Conservation (phyloP, 257 asterid genomes). For the Plantago elongata region DNA sequence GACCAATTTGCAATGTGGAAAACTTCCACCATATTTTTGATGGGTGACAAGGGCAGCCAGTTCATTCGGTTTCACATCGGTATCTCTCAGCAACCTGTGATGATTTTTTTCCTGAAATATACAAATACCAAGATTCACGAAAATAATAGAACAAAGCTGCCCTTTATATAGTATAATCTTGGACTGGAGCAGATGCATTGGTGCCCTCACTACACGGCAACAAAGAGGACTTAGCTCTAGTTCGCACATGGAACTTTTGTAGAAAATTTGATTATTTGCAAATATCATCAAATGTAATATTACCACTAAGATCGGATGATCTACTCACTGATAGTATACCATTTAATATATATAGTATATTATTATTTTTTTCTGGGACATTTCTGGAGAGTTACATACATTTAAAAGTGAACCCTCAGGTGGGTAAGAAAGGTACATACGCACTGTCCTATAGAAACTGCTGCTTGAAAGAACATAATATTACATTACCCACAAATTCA, state of each 20-base stretch:
- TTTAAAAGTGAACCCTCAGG: not conserved
- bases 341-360: not conserved
- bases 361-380: not conserved
- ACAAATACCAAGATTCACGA: constrained; percentile 11
- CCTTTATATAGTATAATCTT: constrained; percentile 10
- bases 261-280: constrained; percentile 16
- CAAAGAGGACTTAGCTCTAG: no score
- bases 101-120: constrained; percentile 4
- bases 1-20: constrained; percentile 19
- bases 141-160: not conserved
- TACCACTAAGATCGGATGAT: not conserved
- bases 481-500: not conserved
- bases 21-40: constrained; percentile 13
- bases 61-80: not conserved
- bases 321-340: no score
- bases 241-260: constrained; percentile 10
- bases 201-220: not conserved
- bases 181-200: constrained; percentile 1
- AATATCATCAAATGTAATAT: not conserved
- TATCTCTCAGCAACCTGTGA: not conserved
- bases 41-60: not conserved
- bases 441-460: constrained; percentile 1
- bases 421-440: not conserved
- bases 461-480: not conserved
- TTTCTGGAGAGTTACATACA: not conserved